Base-by-base conservation (phyloP, 345 rosid species). In the Acer yangbiense region DNA sequence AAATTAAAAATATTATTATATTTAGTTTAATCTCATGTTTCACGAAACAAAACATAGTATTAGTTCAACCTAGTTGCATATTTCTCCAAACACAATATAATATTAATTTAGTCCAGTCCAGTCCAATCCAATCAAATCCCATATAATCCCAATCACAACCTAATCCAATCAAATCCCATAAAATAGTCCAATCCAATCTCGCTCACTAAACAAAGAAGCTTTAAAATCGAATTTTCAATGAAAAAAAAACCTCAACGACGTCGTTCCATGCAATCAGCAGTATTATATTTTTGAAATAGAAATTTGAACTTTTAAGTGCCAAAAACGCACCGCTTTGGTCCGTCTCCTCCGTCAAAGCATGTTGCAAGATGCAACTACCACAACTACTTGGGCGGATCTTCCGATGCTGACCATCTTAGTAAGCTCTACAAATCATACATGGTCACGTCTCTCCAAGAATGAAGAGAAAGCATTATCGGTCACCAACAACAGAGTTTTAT, bases 371-470 rank as follows among this genome's bases (percentile, higher is more conserved):
- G 41, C 48, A 76, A 75, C 79, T 17, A 63, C 79, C 69, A 1
- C 72, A 81, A 73, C 82, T 77, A 71, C 79, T 71, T 21, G 1
- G 89, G 88, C 93, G 93, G 93, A 89, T 32, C 66, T 67, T 65
- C 73, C 89, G 50, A 89, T 82, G 88, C 84, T 39, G 68, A 50
- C n/a, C 17, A 50, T 76, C 21, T 17, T 23, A 25, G 65, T 29
- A 25, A 46, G 48, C 18, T 7, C 17, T 25, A 62, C 23, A 52
- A 64, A 74, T 17, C 60, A 46, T 52, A 7, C 70, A 23, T 13
- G 8, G 54, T 50, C 39, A 57, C 43, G 46, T 50, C 46, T 63
- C 43, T 60, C 48, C 13, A 74, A 76, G 61, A 46, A 76, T 72
- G 80, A 78, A 61, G 78, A 78, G 52, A 41, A 69, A 65, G 5